A percentile compares a stretch with the other conserved stretches of the same genome.
Conservation (phyloP, 2,329 filamentous ascomycete genomes). For the Diaporthe ilicicola region DNA sequence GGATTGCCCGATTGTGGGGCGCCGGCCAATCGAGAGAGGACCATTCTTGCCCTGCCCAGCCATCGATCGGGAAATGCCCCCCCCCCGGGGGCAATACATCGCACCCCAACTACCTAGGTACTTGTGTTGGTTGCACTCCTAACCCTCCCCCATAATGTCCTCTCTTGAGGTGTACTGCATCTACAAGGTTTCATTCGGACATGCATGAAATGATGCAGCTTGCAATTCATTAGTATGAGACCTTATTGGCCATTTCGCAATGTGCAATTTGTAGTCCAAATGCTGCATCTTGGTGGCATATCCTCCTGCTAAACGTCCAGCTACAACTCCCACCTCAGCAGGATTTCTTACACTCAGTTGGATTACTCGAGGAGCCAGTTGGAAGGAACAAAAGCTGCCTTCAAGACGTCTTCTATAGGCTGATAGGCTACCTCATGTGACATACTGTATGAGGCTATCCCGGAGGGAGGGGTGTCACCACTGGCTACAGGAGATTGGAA, state of each 20-base stretch:
- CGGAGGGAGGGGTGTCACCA: too few relatives aligned
- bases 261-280: neutral
- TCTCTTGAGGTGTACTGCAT: neutral
- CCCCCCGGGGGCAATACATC: too few relatives aligned
- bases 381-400: neutral
- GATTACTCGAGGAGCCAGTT: neutral
- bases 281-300: neutral
- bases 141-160: neutral
- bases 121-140: neutral
- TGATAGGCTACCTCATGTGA: too few relatives aligned
- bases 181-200: neutral
- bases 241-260: neutral
- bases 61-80: too few relatives aligned
- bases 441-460: neutral
- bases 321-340: neutral
- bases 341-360: neutral
- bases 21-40: slow-evolving; percentile 4
- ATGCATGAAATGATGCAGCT: neutral
- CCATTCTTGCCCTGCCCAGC: neutral
- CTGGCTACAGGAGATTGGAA: too few relatives aligned
- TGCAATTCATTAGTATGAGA: neutral
- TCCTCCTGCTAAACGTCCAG: neutral
- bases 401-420: neutral
- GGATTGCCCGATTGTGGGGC: slow-evolving; percentile 20
- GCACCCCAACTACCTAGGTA: too few relatives aligned